A percentile compares a stretch with the other conserved stretches of the same genome.
Conservation (phyloP, 2,329 filamentous ascomycete species). For the Drechslerella stenobrocha region DNA sequence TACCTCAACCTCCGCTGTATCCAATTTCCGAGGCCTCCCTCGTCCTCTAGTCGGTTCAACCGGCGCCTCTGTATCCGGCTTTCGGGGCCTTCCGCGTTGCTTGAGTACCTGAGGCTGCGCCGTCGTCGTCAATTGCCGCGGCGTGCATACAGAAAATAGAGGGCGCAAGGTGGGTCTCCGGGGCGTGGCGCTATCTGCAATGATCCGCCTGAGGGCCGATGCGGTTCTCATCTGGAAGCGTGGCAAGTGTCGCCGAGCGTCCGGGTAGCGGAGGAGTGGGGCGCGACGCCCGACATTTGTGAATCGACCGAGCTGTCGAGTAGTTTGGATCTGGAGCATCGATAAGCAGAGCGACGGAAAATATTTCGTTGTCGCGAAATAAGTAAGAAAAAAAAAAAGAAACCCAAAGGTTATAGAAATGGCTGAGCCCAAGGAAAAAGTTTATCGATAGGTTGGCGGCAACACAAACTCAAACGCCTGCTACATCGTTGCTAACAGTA, state of each 20-base stretch:
- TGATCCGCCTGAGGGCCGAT: slow-evolving; percentile 11
- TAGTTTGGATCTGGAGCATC: background rate
- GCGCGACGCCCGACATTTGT: background rate
- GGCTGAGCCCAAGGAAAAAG: slow-evolving; percentile 1
- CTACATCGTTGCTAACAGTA: background rate
- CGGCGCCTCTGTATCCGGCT: background rate
- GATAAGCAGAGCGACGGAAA: background rate
- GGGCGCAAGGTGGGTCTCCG: slow-evolving; percentile 5
- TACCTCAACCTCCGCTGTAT: background rate
- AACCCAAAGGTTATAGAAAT: slow-evolving; percentile 1
- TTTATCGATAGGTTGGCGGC: slow-evolving; percentile 17
- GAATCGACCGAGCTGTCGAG: background rate
- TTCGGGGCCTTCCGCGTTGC: slow-evolving; percentile 1
- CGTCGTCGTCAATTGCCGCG: slow-evolving; percentile 12
- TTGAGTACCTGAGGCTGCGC: background rate
- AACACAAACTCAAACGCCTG: slow-evolving; percentile 15
- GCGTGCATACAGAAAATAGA: slow-evolving; percentile 10
- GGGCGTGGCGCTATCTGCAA: slow-evolving; percentile 23
- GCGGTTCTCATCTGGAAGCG: slow-evolving; percentile 31
- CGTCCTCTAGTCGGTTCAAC: background rate
- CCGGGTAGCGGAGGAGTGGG: background rate
- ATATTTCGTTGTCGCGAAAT: slow-evolving; percentile 3
- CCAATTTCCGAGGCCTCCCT: background rate
- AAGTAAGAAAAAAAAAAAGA: slow-evolving; percentile 7
- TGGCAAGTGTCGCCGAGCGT: background rate